Evolutionary conservation across 2,329 filamentous ascomycete genomes (phyloP), one percentile per base, ranked within the genome.

Genomic region (Penicillium brevicompactum): DNA sequence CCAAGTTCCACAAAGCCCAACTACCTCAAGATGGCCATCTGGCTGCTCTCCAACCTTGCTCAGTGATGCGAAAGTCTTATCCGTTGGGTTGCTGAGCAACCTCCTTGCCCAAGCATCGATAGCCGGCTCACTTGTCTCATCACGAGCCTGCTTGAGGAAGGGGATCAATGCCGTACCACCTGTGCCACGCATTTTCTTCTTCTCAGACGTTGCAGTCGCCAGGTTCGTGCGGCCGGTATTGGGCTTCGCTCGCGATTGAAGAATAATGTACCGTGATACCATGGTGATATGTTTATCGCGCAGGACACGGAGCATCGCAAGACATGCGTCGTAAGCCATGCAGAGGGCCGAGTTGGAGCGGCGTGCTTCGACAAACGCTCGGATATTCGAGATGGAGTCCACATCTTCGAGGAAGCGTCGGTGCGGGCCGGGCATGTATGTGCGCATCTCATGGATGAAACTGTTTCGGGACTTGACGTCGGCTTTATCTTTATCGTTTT

Each of bases 281-380:
- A 99, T 93, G 72, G 91, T 90, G 66, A 99, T 96, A 73, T 99
- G 94, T 73, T 92, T 96, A 75, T 97, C 92, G 56, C 92, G 87
- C 68, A 97, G 87, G 18, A 83, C 80, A 10, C 86, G 85, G 42
- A 97, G 80, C 74, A 92, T 90, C 21, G 86, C 87, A 7, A 99
- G 81, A 70, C 92, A 96, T 6, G 92, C 91, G 68, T 99, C 94
- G 73, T 93, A 99, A 1, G 94, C 91, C 16, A 92, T 81, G 46
- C 83, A 85, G 2, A 99, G 78, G 10, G 85, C 82, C 21, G 81
- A 81, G 69, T 96, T 82, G 38, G 78, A 76, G 4, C 70, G 78
- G 69, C 83, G 84, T 63, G 63, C 72, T 62, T 89, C 84, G 47
- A 97, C 92, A 65, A 88, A 97, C 16, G 88, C 82, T 30, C 91